phyloP scores from a whole-genome alignment of 441 rosid genomes.

The Bocquillonia castaneifolia region DNA sequence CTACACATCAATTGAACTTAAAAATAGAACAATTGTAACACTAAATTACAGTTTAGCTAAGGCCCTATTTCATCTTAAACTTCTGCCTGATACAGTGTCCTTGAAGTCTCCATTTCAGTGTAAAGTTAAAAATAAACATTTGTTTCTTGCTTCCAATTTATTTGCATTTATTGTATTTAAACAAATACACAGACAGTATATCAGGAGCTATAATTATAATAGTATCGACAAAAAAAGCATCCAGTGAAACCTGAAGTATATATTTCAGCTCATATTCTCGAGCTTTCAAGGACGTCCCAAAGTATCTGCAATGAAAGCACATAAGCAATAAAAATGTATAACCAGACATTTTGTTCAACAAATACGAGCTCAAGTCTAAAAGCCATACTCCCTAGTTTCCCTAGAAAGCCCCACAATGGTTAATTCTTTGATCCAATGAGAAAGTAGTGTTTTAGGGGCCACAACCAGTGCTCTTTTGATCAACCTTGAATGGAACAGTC shows the following conservation, averaged over 20 bases:
- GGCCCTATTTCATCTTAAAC: conserved; percentile 5
- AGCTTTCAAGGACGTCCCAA: conserved; percentile 58
- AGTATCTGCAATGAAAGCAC: conserved; percentile 49
- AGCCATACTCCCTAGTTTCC: conserved; percentile 76
- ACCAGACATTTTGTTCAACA: conserved; percentile 6
- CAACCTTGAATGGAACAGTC: conserved; percentile 72
- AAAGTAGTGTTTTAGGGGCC: conserved; percentile 85
- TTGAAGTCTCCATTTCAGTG: conserved; percentile 9
- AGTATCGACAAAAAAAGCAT: conserved; percentile 6
- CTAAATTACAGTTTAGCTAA: conserved; percentile 11
- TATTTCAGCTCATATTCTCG: conserved; percentile 85
- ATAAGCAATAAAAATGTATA: conserved; percentile 1
- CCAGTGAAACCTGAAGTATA: conserved; percentile 62
- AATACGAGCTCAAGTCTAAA: conserved; percentile 10
- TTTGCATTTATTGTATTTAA: not conserved
- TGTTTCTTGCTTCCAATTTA: conserved; percentile 1
- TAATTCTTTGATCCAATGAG: conserved; percentile 96
- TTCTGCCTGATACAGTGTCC: not conserved
- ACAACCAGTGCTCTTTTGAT: conserved; percentile 79
- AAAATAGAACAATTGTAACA: not conserved
- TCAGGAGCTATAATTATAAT: not conserved
- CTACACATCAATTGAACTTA: not conserved
- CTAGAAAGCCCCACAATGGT: conserved; percentile 73
- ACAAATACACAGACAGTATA: not conserved
- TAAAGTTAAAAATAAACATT: not conserved